Evolutionary conservation across 345 rosid species (phyloP), one percentile per base, ranked within the genome.

Genomic region (Diplotaxis tenuifolia): DNA sequence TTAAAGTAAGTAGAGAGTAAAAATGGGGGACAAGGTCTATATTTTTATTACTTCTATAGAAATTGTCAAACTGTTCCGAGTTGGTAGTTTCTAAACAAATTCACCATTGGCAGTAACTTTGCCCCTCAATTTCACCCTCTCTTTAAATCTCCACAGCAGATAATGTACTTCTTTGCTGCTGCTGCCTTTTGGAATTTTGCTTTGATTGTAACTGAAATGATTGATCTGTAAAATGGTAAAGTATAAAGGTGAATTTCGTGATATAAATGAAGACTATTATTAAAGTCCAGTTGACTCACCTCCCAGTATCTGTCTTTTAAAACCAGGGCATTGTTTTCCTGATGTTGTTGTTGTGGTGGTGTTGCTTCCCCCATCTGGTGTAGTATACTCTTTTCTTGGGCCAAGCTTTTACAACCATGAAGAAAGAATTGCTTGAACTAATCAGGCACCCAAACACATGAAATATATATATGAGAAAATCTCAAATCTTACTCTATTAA

Each of bases 31-130:
- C 34, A 47, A 15, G 53, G 9, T 7, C 4, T 47, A 15, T 20
- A 47, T 47, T 15, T 47, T 15, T 18, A 20, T 45, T 70, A 70
- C 74, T 31, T 70, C 49, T 70, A 45, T 70, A 47, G 31, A 60
- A 1, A 0, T 60, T 29, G 5, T 32, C 49, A 59, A 14, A 9
- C 5, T 60, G 49, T 71, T 49, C 4, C 14, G 59, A 20, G 23
- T 47, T 47, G 55, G 57, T 18, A 9, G 45, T n/a, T 29, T 29
- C 34, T 29, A 8, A 34, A 36, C n/a, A 36, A 36, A n/a, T 36
- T 36, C 42, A 29, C 47, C 47, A 14, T 14, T 14, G 47, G 47
- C 16, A 12, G 47, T 40, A 4, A 4, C 47, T 40, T 40, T 14
- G 14, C 3, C 47, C 16, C 11, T 40, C 47, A 40, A 4, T 4